Evolutionary conservation across 2,329 filamentous ascomycete genomes (phyloP).

Genomic region (Dactylellina sp.): DNA sequence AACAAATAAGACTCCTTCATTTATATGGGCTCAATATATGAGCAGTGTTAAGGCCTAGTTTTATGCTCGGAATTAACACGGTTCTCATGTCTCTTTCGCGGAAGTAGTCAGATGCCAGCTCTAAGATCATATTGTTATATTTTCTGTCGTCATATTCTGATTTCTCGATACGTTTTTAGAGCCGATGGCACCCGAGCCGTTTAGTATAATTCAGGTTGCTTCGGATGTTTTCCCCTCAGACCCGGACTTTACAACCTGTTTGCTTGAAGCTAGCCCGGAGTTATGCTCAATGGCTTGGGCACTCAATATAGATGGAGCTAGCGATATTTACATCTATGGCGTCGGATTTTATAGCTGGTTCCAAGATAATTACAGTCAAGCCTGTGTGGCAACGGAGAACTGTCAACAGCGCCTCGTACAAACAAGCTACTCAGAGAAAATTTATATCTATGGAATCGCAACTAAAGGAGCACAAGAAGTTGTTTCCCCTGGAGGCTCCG

Average conservation of each 20-base stretch:
- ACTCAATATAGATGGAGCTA: conserved; percentile 59
- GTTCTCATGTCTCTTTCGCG: too few relatives aligned
- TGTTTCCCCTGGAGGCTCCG: neutral
- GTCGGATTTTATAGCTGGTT: conserved; percentile 59
- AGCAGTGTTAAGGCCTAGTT: too few relatives aligned
- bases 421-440: conserved; percentile 14
- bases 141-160: too few relatives aligned
- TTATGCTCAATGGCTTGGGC: conserved; percentile 63
- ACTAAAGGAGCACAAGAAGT: conserved; percentile 23
- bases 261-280: conserved; percentile 21
- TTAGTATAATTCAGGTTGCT: conserved; percentile 55
- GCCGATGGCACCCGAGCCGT: conserved; percentile 60
- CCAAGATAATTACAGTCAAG: conserved; percentile 59
- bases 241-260: conserved; percentile 64
- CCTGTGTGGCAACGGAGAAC: conserved; percentile 9
- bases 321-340: conserved; percentile 52
- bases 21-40: too few relatives aligned
- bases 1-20: too few relatives aligned
- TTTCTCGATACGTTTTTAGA: too few relatives aligned
- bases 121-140: too few relatives aligned
- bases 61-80: too few relatives aligned
- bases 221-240: conserved; percentile 59
- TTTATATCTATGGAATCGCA: conserved; percentile 13
- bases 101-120: too few relatives aligned
- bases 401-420: conserved; percentile 15